Evolutionary conservation across 768 basidiomycete genomes (phyloP).

Genomic region (Roridomyces roridus): DNA sequence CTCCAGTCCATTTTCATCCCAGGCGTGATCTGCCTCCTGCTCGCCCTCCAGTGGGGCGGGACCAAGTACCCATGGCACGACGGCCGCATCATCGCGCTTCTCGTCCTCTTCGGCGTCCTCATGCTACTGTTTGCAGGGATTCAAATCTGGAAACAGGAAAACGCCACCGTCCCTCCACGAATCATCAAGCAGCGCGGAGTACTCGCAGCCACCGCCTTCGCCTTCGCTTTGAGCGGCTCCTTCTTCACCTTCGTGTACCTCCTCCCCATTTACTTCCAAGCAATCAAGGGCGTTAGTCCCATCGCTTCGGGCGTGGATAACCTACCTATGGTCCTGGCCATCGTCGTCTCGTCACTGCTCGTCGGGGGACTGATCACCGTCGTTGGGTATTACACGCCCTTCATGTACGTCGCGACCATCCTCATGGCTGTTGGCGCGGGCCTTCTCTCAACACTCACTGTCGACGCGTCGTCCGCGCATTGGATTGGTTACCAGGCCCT

Average conservation of each 20-base stretch:
- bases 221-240: conserved; percentile 4
- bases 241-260: conserved; percentile 5
- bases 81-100: conserved; percentile 2
- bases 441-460: conserved; percentile 36
- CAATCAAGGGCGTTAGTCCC: conserved; percentile 41
- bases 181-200: conserved; percentile 11
- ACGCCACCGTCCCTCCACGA: conserved; percentile 12
- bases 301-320: conserved; percentile 36
- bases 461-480: conserved; percentile 20
- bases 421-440: conserved; percentile 41
- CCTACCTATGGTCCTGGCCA: conserved; percentile 40
- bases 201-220: background rate
- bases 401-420: conserved; percentile 29
- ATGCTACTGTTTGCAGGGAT: conserved; percentile 14
- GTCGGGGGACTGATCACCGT: conserved; percentile 40
- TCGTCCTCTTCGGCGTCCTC: conserved; percentile 16
- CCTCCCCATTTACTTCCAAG: conserved; percentile 34
- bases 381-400: conserved; percentile 41
- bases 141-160: conserved; percentile 1
- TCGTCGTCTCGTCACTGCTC: conserved; percentile 46
- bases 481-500: conserved; percentile 30
- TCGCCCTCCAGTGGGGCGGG: conserved; percentile 52
- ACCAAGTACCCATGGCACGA: conserved; percentile 47
- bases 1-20: conserved; percentile 2
- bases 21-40: conserved; percentile 20